Evolutionary conservation across 2,329 filamentous ascomycete species (phyloP).

Genomic region (Parastagonospora nodorum): DNA sequence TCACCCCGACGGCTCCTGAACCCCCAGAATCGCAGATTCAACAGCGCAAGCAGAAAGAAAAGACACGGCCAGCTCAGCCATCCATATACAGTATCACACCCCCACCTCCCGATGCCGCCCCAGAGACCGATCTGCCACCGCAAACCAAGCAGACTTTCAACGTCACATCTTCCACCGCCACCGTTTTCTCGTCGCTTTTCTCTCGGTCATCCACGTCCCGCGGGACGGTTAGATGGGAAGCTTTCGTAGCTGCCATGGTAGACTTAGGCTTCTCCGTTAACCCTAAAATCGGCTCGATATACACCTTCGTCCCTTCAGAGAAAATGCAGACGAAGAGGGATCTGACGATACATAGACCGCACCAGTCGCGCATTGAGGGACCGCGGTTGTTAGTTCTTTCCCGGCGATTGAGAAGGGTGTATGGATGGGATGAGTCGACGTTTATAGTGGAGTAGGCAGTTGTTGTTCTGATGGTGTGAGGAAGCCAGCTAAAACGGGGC

Average conservation of each 20-base stretch:
- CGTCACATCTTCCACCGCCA: slow-evolving; percentile 47
- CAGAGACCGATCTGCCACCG: background rate
- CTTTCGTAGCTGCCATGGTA: slow-evolving; percentile 16
- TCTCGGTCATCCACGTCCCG: slow-evolving; percentile 23
- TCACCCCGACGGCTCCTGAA: slow-evolving; percentile 7
- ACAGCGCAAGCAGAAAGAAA: slow-evolving; percentile 50
- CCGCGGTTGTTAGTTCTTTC: slow-evolving; percentile 11
- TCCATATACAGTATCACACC: slow-evolving; percentile 41
- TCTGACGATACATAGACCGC: slow-evolving; percentile 22
- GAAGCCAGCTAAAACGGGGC: too few relatives aligned
- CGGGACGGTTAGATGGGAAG: slow-evolving; percentile 23
- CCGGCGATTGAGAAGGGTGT: slow-evolving; percentile 12
- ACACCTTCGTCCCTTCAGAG: slow-evolving; percentile 14
- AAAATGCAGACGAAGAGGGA: slow-evolving; percentile 3
- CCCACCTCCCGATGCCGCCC: background rate
- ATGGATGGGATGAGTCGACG: slow-evolving; percentile 16
- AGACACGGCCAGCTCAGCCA: slow-evolving; percentile 49
- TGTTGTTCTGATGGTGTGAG: too few relatives aligned
- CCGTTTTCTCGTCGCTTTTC: slow-evolving; percentile 46
- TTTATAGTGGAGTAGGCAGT: slow-evolving; percentile 4
- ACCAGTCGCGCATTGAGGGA: slow-evolving; percentile 18
- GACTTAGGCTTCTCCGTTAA: slow-evolving; percentile 16
- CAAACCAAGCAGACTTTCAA: slow-evolving; percentile 26
- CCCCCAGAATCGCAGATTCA: slow-evolving; percentile 34
- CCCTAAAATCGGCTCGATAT: slow-evolving; percentile 19